A percentile compares a stretch with the other conserved stretches of the same genome.
These are phyloP conservation scores for Akanthomyces uredinophilus DNA, from an alignment of 2,329 filamentous ascomycete genomes.

Conservation along the genomic window DNA sequence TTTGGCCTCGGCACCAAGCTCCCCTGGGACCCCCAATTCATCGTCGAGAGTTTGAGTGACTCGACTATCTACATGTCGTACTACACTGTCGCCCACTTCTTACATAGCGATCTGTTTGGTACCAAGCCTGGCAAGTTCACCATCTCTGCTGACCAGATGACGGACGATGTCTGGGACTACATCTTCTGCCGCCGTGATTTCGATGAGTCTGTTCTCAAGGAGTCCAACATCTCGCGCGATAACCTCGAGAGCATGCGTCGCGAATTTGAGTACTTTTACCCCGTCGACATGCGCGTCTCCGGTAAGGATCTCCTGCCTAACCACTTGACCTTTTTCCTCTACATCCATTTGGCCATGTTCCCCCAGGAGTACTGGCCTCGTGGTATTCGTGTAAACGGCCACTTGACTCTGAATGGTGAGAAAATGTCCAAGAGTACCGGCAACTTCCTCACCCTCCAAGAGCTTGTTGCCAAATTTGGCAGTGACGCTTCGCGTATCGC, in stretches of 20 bases:
- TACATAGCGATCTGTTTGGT: constrained; percentile 85
- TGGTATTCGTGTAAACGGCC: constrained; percentile 82
- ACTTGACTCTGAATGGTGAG: constrained; percentile 89
- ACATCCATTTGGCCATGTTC: constrained; percentile 89
- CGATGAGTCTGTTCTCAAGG: constrained; percentile 56
- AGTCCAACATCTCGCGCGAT: constrained; percentile 67
- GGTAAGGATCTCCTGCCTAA: constrained; percentile 93
- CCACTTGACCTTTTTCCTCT: constrained; percentile 93
- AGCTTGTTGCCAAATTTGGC: constrained; percentile 86
- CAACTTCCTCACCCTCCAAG: constrained; percentile 89
- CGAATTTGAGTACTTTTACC: constrained; percentile 97
- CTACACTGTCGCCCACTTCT: constrained; percentile 61
- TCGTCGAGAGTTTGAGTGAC: constrained; percentile 90
- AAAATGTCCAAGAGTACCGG: constrained; percentile 99
- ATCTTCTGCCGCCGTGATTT: constrained; percentile 75
- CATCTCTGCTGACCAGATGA: constrained; percentile 80
- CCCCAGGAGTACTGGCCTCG: constrained; percentile 82
- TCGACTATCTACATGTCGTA: constrained; percentile 89
- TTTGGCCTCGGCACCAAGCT: constrained; percentile 92
- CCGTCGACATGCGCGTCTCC: constrained; percentile 78
- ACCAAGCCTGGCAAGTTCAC: constrained; percentile 62
- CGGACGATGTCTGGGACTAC: constrained; percentile 94
- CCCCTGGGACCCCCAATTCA: constrained; percentile 85
- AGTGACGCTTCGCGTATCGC: constrained; percentile 89
- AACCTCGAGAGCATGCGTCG: constrained; percentile 75